These are phyloP conservation scores for Przewalskia tangutica DNA, from an alignment of 257 asterid genomes.

Conservation along the genomic window DNA sequence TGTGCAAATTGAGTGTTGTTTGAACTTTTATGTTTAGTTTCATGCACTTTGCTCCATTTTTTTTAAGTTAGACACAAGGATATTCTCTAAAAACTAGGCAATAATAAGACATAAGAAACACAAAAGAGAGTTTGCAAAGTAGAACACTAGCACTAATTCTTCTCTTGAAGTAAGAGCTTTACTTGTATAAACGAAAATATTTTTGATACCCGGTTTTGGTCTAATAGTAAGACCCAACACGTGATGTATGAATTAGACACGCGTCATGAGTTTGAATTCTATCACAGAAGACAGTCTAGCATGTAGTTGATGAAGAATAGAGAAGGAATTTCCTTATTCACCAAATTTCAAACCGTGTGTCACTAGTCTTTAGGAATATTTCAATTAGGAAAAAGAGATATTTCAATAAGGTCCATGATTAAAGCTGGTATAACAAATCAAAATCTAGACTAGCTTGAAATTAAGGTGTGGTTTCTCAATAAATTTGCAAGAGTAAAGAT, in stretches of 20 bases:
- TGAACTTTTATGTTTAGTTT: not conserved
- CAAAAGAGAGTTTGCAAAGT: not conserved
- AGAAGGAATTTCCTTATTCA: not conserved
- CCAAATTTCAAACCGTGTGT: not conserved
- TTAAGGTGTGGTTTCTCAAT: not conserved
- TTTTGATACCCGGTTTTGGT: not conserved
- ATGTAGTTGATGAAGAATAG: not conserved
- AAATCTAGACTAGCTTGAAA: not conserved
- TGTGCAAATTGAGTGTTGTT: not conserved
- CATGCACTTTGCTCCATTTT: not conserved
- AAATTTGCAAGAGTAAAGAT: not conserved
- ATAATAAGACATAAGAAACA: too few relatives aligned
- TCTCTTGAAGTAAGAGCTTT: not conserved
- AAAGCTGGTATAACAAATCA: not conserved
- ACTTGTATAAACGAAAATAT: too few relatives aligned
- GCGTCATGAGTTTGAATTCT: not conserved
- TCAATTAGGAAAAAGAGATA: not conserved
- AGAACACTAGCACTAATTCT: not conserved
- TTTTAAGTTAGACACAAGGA: not conserved
- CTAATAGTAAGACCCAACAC: not conserved
- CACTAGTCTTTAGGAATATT: not conserved
- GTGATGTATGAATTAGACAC: not conserved
- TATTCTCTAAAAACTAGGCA: not conserved
- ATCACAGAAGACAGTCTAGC: too few relatives aligned
- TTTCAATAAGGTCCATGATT: not conserved